phyloP scores from a whole-genome alignment of 1,284 basidiomycete genomes.

The Neolentinus lepideus region DNA sequence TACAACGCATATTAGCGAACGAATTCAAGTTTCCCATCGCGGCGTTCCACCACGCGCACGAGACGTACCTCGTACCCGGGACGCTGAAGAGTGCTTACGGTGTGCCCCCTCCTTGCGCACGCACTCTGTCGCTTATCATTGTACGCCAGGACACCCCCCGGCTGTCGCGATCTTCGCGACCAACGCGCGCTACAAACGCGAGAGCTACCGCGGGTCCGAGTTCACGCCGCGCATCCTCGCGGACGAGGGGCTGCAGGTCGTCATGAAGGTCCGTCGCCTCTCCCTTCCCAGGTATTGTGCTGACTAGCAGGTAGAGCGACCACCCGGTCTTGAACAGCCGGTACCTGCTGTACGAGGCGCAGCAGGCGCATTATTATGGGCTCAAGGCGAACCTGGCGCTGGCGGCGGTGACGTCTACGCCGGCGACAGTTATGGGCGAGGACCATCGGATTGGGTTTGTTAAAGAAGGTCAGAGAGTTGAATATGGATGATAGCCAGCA shows the following conservation, averaged over 20 bases:
- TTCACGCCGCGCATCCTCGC: slow-evolving; percentile 42
- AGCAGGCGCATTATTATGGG: slow-evolving; percentile 36
- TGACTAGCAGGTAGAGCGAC: not conserved
- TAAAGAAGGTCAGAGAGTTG: slow-evolving; percentile 19
- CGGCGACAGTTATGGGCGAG: slow-evolving; percentile 39
- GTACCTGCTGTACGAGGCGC: slow-evolving; percentile 42
- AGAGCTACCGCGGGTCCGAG: slow-evolving; percentile 42
- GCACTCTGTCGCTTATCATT: not conserved
- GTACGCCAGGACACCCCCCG: slow-evolving; percentile 25
- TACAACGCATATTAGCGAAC: slow-evolving; percentile 31
- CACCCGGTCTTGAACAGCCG: slow-evolving; percentile 12
- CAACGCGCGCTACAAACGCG: slow-evolving; percentile 36
- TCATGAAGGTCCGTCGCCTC: slow-evolving; percentile 22
- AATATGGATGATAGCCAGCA: no score
- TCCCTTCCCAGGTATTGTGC: not conserved
- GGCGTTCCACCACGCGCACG: slow-evolving; percentile 48
- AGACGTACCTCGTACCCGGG: slow-evolving; percentile 44
- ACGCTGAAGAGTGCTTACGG: slow-evolving; percentile 37
- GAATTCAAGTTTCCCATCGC: slow-evolving; percentile 76
- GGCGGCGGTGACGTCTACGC: slow-evolving; percentile 36
- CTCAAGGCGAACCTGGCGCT: slow-evolving; percentile 21
- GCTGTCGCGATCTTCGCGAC: slow-evolving; percentile 49
- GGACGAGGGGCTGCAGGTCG: slow-evolving; percentile 36
- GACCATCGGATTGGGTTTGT: slow-evolving; percentile 43
- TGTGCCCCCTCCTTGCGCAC: not conserved